A percentile compares a stretch with the other conserved stretches of the same genome.
Evolutionary conservation across 2,329 filamentous ascomycete genomes (phyloP).

Genomic region (Trichoderma aggressivum): DNA sequence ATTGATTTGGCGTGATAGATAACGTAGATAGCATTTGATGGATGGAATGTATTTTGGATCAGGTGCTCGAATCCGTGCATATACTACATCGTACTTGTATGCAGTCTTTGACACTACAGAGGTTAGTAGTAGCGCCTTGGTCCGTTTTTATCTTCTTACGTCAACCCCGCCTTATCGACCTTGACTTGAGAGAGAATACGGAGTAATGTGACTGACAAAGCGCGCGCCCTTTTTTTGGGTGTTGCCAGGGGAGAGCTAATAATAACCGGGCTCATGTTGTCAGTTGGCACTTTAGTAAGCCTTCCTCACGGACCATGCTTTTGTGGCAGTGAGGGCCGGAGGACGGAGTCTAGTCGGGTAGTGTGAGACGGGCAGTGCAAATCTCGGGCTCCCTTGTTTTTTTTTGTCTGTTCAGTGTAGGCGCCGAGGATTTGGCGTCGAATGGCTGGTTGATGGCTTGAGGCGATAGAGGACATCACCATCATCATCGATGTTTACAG

Average conservation of each 20-base stretch:
- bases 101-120: not conserved
- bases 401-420: not conserved
- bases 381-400: not conserved
- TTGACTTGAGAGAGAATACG: not conserved
- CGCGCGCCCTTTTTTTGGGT: not conserved
- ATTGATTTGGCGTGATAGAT: not conserved
- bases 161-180: not conserved
- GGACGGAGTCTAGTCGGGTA: not conserved
- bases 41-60: not conserved
- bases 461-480: not conserved
- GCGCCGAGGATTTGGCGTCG: not conserved
- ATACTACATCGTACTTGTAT: not conserved
- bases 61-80: not conserved
- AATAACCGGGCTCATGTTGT: not conserved
- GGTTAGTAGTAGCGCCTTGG: not conserved
- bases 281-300: not conserved
- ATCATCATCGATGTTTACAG: not conserved
- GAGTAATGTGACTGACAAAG: not conserved
- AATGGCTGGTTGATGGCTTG: not conserved
- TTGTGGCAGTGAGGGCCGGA: not conserved
- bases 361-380: slow-evolving; percentile 15
- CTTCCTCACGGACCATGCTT: not conserved
- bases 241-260: not conserved
- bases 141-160: not conserved
- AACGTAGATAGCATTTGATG: too few species aligned